These are phyloP conservation scores for Helotiales sp. DNA, from an alignment of 2,329 filamentous ascomycete genomes.

Conservation along the genomic window DNA sequence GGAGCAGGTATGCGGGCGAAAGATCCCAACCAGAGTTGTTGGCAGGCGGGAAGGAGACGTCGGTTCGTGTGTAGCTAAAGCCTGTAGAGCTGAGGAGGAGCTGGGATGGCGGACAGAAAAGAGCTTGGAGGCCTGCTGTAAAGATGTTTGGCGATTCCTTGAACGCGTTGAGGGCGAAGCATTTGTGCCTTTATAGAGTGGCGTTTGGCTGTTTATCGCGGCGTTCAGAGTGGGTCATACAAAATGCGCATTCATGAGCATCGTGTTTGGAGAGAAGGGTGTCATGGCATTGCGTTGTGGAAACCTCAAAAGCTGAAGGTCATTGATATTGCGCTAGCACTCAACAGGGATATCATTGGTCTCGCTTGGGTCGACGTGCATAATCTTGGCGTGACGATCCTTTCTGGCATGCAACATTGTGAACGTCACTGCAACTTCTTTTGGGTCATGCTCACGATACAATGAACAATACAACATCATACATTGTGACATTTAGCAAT, in stretches of 20 bases:
- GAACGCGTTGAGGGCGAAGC: constrained; percentile 10
- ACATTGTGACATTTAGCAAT: not conserved
- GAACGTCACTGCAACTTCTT: not conserved
- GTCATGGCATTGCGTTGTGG: too few relatives aligned
- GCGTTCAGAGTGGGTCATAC: constrained; percentile 4
- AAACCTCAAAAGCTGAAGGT: too few relatives aligned
- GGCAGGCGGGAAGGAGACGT: constrained; percentile 45
- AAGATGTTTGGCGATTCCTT: constrained; percentile 27
- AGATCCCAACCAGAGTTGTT: constrained; percentile 40
- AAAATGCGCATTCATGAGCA: not conserved
- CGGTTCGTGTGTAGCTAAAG: constrained; percentile 44
- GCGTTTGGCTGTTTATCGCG: not conserved
- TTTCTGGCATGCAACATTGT: not conserved
- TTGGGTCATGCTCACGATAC: not conserved
- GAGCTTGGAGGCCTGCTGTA: constrained; percentile 25
- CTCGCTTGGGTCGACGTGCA: not conserved
- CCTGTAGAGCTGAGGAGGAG: constrained; percentile 41
- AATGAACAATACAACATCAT: not conserved
- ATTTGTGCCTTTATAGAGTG: not conserved
- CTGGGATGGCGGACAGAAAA: constrained; percentile 43
- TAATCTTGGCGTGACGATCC: not conserved
- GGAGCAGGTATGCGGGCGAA: constrained; percentile 37
- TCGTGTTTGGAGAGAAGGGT: too few relatives aligned
- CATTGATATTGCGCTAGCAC: too few relatives aligned
- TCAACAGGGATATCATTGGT: not conserved